Evolutionary conservation across 345 rosid species (phyloP), one percentile per base, ranked within the genome.

Genomic region (Hibiscus trionum): DNA sequence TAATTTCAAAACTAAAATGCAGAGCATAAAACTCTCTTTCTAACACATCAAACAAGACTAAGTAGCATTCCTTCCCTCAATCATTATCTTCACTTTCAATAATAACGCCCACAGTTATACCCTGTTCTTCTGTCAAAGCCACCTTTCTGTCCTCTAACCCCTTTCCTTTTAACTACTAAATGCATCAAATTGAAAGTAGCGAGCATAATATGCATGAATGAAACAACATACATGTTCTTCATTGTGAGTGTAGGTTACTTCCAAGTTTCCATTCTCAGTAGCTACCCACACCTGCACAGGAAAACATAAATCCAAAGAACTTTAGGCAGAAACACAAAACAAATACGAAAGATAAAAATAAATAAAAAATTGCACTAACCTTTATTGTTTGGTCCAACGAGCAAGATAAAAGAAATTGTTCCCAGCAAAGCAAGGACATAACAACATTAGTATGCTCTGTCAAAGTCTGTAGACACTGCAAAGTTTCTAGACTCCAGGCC

Each of bases 361-460:
- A 26, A 56, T 26, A 65, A 7, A n/a, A 26, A 68, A 62, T 52
- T 65, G 11, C 31, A 62, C 56, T 19, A 75, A 90, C 99, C 93
- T 92, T 95, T 77, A 92, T 79, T 61, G 97, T 90, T 81, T 92
- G 73, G 80, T 95, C 99, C 81, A 95, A 81, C 49, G 99, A 95
- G 65, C 99, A 92, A 61, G 98, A 95, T 76, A 92, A 79, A 75
- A 95, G 98, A 83, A 92, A 95, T 77, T 92, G 97, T 73, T 95
- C 99, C 99, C 98, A 95, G 83, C 99, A 96, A 71, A 93, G 94
- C 75, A 93, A 87, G 53, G 98, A 96, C 98, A 89, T 96, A 56
- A 96, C 97, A 21, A 96, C 96, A 19, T 89, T 77, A 63, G 88
- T 82, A 76, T 96, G 99, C 56, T 83, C 96, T 0, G 82, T 82